These are phyloP conservation scores for Bifiguratus adelaidae DNA, from an alignment of 192 early-diverging fungal species.

Conservation along the genomic window DNA sequence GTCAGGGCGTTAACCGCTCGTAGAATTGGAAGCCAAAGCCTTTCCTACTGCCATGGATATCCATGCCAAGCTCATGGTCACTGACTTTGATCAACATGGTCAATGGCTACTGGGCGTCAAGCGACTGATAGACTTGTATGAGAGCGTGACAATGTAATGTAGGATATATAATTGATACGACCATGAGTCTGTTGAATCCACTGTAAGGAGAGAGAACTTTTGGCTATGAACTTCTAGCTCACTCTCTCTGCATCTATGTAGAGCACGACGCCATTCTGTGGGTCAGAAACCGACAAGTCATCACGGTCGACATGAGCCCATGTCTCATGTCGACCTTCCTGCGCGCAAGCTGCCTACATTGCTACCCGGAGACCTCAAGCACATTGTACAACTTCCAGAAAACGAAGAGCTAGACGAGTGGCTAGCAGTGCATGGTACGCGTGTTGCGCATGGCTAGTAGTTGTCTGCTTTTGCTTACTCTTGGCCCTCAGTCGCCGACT, in stretches of 20 bases:
- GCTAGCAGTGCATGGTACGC: constrained; percentile 77
- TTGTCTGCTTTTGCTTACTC: neutral
- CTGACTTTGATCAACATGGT: constrained; percentile 33
- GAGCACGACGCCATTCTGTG: no score
- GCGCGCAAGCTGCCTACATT: no score
- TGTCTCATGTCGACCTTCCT: no score
- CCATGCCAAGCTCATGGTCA: constrained; percentile 31
- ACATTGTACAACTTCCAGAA: constrained; percentile 72
- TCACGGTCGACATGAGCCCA: no score
- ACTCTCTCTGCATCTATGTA: no score
- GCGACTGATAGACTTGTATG: constrained; percentile 32
- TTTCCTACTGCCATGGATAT: constrained; percentile 19
- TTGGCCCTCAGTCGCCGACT: constrained; percentile 60
- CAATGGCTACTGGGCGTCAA: constrained; percentile 38
- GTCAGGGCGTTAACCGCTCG: neutral
- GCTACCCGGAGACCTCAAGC: constrained; percentile 65
- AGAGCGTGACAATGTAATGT: constrained; percentile 4
- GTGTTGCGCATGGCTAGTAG: neutral
- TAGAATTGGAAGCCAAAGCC: constrained; percentile 24
- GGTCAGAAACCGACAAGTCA: no score
- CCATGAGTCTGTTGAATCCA: no score
- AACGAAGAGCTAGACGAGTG: constrained; percentile 88
- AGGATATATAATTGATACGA: no score
- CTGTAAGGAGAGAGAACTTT: no score
- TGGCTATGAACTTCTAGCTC: no score